These are phyloP conservation scores for Aspergillus kassunensis DNA, from an alignment of 495 filamentous ascomycete genomes.

Conservation along the genomic window DNA sequence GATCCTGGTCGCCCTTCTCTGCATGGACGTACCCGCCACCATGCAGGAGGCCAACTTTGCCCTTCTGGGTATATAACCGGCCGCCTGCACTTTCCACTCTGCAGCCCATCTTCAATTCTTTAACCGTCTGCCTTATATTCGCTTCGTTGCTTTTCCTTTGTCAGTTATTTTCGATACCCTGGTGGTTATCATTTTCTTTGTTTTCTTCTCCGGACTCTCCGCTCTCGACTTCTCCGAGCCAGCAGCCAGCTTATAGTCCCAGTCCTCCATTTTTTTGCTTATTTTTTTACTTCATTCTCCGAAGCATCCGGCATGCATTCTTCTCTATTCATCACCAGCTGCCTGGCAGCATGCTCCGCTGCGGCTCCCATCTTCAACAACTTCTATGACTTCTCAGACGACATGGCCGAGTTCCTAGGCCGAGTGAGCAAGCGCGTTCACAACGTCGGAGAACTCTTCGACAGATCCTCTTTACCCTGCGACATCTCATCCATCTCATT, in stretches of 20 bases:
- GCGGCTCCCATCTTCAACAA: constrained; percentile 37
- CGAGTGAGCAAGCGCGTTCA: constrained; percentile 40
- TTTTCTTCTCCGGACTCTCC: not conserved
- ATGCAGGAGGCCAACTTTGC: constrained; percentile 1
- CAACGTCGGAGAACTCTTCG: constrained; percentile 15
- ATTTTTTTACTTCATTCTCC: not conserved
- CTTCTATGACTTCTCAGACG: constrained; percentile 36
- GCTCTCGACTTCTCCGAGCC: not conserved
- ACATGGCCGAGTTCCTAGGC: constrained; percentile 33
- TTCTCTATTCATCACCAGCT: constrained; percentile 22
- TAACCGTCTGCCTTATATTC: not conserved
- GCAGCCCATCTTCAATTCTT: constrained; percentile 10
- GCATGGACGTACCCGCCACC: constrained; percentile 13
- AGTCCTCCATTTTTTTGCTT: not conserved
- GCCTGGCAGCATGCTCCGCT: constrained; percentile 29
- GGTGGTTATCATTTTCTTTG: constrained; percentile 5
- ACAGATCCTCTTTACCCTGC: constrained; percentile 27
- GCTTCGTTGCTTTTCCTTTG: not conserved
- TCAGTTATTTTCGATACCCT: constrained; percentile 1
- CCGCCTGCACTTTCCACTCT: constrained; percentile 1
- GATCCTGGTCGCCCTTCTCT: constrained; percentile 9
- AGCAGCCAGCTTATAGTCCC: not conserved
- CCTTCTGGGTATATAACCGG: constrained; percentile 11
- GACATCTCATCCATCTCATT: constrained; percentile 36
- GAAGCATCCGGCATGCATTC: constrained; percentile 29